These are phyloP conservation scores for Cadophora sp. DNA, from an alignment of 2,329 filamentous ascomycete genomes.

Conservation along the genomic window DNA sequence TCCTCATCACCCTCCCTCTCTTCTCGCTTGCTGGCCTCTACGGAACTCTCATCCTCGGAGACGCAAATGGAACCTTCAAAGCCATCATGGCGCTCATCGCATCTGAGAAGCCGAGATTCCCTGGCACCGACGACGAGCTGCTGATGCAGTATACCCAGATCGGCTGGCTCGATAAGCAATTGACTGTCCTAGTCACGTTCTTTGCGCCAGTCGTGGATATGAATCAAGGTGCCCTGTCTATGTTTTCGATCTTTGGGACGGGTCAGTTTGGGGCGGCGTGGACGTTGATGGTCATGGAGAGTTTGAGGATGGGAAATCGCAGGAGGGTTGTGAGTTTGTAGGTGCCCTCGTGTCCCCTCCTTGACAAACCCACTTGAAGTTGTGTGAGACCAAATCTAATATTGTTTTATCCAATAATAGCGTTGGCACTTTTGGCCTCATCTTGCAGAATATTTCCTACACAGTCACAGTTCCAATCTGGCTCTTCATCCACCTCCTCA, in stretches of 20 bases:
- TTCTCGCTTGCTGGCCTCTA: slow-evolving; percentile 33
- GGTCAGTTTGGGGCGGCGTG: slow-evolving; percentile 43
- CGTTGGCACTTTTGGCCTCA: slow-evolving; percentile 50
- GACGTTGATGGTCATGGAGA: slow-evolving; percentile 50
- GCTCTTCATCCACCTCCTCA: slow-evolving; percentile 51
- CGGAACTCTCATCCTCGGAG: slow-evolving; percentile 30
- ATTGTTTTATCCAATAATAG: slow-evolving; percentile 20
- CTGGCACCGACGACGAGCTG: slow-evolving; percentile 29
- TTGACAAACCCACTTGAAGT: neutral
- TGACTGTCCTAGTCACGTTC: slow-evolving; percentile 38
- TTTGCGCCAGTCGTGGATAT: slow-evolving; percentile 37
- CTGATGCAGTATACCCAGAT: slow-evolving; percentile 38
- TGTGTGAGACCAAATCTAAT: neutral
- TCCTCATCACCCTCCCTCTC: slow-evolving; percentile 34
- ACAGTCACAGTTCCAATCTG: slow-evolving; percentile 53
- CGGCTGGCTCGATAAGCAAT: slow-evolving; percentile 34
- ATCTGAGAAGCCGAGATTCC: slow-evolving; percentile 30
- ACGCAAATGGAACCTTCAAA: slow-evolving; percentile 37
- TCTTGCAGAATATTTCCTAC: slow-evolving; percentile 52
- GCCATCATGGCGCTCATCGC: slow-evolving; percentile 25
- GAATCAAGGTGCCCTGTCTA: slow-evolving; percentile 26
- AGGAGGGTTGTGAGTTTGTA: slow-evolving; percentile 52
- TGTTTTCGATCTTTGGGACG: slow-evolving; percentile 36
- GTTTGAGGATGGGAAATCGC: slow-evolving; percentile 52
- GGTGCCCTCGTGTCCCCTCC: slow-evolving; percentile 28